phyloP scores from a whole-genome alignment of 169 alveolate genomes.

The Plasmodium knowlesi region DNA sequence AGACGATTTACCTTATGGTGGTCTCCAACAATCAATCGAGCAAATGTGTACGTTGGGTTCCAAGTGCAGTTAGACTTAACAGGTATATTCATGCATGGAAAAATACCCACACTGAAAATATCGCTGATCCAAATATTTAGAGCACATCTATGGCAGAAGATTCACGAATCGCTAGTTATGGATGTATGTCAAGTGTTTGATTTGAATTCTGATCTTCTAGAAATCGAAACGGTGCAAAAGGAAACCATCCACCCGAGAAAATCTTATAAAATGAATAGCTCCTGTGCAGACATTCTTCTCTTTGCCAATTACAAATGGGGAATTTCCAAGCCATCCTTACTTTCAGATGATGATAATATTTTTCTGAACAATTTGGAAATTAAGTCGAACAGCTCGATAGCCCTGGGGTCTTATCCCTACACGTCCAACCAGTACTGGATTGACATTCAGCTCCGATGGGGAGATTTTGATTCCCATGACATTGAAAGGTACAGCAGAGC shows the following conservation, averaged over 20 bases:
- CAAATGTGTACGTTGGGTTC: slow-evolving; percentile 99
- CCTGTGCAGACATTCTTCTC: slow-evolving; percentile 99
- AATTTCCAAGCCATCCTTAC: slow-evolving; percentile 96
- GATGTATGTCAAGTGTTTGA: slow-evolving; percentile 99
- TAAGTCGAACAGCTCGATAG: slow-evolving; percentile 74
- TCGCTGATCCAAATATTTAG: slow-evolving; percentile 99
- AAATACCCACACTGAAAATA: slow-evolving; percentile 99
- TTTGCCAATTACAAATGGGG: slow-evolving; percentile 99
- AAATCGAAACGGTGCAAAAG: slow-evolving; percentile 99
- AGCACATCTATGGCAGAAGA: slow-evolving; percentile 99
- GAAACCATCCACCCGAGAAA: slow-evolving; percentile 99
- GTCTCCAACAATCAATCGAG: slow-evolving; percentile 99
- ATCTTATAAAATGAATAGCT: slow-evolving; percentile 99
- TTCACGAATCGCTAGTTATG: slow-evolving; percentile 99
- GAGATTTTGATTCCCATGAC: slow-evolving; percentile 99
- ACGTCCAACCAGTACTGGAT: slow-evolving; percentile 95
- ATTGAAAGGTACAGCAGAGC: slow-evolving; percentile 99
- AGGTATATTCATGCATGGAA: slow-evolving; percentile 99
- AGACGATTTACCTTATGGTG: slow-evolving; percentile 99
- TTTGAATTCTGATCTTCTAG: slow-evolving; percentile 97
- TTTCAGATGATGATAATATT: slow-evolving; percentile 93
- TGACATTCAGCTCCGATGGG: slow-evolving; percentile 99
- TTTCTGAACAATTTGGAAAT: slow-evolving; percentile 89
- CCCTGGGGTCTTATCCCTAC: slow-evolving; percentile 50
- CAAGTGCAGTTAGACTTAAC: slow-evolving; percentile 99